Percentiles rank a stretch among this genome's conserved stretches.
Conservation (phyloP, 2,329 filamentous ascomycete genomes). For the Scleromitrula shiraiana region DNA sequence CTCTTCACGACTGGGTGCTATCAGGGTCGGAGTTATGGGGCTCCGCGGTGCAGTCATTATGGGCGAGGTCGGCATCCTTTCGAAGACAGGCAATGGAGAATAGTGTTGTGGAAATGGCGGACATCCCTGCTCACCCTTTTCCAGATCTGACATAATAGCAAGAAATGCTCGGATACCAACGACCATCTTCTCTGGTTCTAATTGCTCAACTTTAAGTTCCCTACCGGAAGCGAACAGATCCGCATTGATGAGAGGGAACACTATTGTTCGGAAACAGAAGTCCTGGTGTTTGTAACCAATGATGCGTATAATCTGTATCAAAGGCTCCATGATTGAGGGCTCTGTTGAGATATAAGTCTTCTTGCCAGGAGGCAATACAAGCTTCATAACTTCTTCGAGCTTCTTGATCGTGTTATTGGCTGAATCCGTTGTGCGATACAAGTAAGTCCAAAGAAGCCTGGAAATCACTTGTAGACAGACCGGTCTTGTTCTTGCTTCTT, state of each 20-base stretch:
- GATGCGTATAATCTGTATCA: constrained; percentile 90
- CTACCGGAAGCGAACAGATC: constrained; percentile 66
- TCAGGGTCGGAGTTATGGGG: constrained; percentile 15
- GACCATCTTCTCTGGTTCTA: constrained; percentile 96
- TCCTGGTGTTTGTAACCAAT: constrained; percentile 92
- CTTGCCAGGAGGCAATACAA: constrained; percentile 74
- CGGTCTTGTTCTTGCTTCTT: constrained; percentile 71
- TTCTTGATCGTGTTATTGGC: constrained; percentile 62
- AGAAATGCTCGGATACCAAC: constrained; percentile 92
- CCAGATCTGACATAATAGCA: constrained; percentile 85
- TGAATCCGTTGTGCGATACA: constrained; percentile 75
- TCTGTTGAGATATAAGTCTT: constrained; percentile 78
- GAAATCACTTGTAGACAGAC: constrained; percentile 84
- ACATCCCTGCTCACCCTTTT: constrained; percentile 67
- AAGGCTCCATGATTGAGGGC: constrained; percentile 71
- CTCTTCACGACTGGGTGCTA: constrained; percentile 44
- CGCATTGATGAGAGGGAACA: constrained; percentile 92
- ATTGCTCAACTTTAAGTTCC: constrained; percentile 68
- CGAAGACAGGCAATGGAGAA: constrained; percentile 33
- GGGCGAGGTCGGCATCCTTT: constrained; percentile 43
- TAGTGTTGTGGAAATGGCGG: constrained; percentile 80
- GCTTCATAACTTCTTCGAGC: constrained; percentile 79
- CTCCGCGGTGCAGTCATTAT: constrained; percentile 34
- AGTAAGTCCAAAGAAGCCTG: constrained; percentile 85
- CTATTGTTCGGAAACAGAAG: constrained; percentile 82